Base-by-base conservation (phyloP, 2,329 filamentous ascomycete genomes). In the Apiospora aurea region DNA sequence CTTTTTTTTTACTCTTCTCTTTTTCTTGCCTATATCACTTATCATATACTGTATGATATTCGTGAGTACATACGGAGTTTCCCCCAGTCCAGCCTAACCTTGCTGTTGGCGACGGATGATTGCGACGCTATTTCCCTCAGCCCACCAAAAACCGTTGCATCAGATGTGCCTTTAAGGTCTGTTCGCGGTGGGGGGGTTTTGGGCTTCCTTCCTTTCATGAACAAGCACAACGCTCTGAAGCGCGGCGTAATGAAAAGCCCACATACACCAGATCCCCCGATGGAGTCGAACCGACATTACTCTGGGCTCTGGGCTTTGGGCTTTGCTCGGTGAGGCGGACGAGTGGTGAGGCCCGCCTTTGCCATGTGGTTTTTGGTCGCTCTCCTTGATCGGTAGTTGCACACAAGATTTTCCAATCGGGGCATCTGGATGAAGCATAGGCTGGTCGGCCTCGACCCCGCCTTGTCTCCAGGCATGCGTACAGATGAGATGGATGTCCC, bases 151-250 rank as follows among this genome's bases (percentile, higher is more conserved):
- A 24, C 57, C 57, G 57, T 44, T 49, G 43, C 38, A 46, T 69
- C 67, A 46, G 21, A 69, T 47, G 44, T 49, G n/a, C 26, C 67
- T 38, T n/a, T 44, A 18, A 38, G 67, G 67, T 69, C 67, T 44
- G 67, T 69, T 49, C 67, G 44, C 67, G 11, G 67, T 49, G 67
- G 67, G 67, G 67, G 67, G 18, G 43, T 66, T 38, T 41, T 11
- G 14, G 18, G 29, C 2, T 10, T n/a, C 18, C 7, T 64, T 26
- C 13, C 47, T 69, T 24, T 34, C 44, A 49, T 14, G 38, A 38
- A 69, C 67, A 69, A 67, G 3, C 3, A 29, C 26, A 13, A 41
- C 57, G 29, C 57, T 38, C 57, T 24, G 21, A 41, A 41, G 24
- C 21, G 8, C 21, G 14, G 57, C 29, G 18, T 41, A 64, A 41